These are phyloP conservation scores for Rhododendron williamsianum DNA, from an alignment of 148 eudicot genomes.

Conservation along the genomic window DNA sequence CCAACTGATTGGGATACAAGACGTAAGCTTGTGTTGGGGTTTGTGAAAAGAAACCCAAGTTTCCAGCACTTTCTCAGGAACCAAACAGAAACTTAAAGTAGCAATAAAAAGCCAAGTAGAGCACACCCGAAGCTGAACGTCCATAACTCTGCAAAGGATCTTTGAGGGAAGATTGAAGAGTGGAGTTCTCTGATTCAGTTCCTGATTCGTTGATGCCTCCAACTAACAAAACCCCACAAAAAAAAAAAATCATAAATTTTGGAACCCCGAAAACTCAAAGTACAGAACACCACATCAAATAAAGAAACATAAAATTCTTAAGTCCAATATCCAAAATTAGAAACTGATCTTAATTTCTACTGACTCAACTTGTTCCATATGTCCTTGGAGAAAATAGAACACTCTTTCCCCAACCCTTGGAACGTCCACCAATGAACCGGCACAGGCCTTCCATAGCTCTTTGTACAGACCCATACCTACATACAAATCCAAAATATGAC, in stretches of 20 bases:
- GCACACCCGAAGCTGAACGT: constrained; percentile 61
- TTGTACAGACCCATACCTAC: constrained; percentile 36
- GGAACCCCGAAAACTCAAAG: neutral
- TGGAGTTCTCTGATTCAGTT: constrained; percentile 45
- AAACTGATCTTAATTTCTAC: neutral
- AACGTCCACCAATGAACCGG: constrained; percentile 83
- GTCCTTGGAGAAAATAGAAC: constrained; percentile 91
- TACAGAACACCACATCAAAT: neutral
- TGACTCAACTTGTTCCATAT: constrained; percentile 77
- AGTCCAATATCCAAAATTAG: neutral
- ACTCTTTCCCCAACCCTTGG: constrained; percentile 63
- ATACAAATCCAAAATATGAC: no score
- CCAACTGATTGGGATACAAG: neutral
- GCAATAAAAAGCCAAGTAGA: neutral
- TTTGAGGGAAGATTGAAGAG: constrained; percentile 58
- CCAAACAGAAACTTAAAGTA: constrained; percentile 8
- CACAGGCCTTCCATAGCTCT: constrained; percentile 92
- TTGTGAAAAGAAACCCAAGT: neutral
- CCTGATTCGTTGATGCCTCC: constrained; percentile 88
- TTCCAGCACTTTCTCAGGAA: neutral
- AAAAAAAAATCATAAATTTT: neutral
- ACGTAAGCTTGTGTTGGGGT: neutral
- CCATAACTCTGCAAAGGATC: constrained; percentile 73
- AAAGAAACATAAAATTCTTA: neutral
- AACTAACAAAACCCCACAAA: constrained; percentile 33